phyloP scores from a whole-genome alignment of 441 rosid species.

The Erodium moschatum region DNA sequence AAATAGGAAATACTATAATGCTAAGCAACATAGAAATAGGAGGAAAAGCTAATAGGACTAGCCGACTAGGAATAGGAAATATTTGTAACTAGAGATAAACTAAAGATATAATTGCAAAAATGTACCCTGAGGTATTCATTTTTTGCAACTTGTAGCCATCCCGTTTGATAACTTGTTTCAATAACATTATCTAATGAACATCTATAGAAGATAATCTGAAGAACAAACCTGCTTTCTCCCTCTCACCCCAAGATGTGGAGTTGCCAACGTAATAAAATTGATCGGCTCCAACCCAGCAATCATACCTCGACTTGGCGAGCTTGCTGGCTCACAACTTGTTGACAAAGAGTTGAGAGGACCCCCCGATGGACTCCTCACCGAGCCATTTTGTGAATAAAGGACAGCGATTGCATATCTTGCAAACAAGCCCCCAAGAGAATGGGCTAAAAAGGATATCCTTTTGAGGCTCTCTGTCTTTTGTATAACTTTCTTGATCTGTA shows the following conservation, averaged over 20 bases:
- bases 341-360: constrained; percentile 25
- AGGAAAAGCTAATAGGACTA: too few species aligned
- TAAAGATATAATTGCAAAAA: too few species aligned
- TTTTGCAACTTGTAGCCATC: too few species aligned
- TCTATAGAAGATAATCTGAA: constrained; percentile 12
- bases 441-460: constrained; percentile 82
- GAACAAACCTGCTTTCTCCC: constrained; percentile 79
- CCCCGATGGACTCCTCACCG: constrained; percentile 21
- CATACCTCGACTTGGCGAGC: constrained; percentile 37
- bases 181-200: not conserved
- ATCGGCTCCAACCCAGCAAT: constrained; percentile 83
- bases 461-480: constrained; percentile 54
- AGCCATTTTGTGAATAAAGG: constrained; percentile 43
- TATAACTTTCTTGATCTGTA: constrained; percentile 60
- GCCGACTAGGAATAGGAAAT: too few species aligned
- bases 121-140: too few species aligned
- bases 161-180: not conserved
- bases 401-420: constrained; percentile 71
- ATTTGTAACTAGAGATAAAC: too few species aligned
- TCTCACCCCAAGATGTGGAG: constrained; percentile 94
- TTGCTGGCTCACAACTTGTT: constrained; percentile 24
- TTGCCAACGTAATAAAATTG: constrained; percentile 85
- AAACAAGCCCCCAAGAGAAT: constrained; percentile 95
- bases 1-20: too few species aligned
- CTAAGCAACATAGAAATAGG: too few species aligned